Base-by-base conservation (phyloP, 345 rosid genomes). In the Populus tremula region DNA sequence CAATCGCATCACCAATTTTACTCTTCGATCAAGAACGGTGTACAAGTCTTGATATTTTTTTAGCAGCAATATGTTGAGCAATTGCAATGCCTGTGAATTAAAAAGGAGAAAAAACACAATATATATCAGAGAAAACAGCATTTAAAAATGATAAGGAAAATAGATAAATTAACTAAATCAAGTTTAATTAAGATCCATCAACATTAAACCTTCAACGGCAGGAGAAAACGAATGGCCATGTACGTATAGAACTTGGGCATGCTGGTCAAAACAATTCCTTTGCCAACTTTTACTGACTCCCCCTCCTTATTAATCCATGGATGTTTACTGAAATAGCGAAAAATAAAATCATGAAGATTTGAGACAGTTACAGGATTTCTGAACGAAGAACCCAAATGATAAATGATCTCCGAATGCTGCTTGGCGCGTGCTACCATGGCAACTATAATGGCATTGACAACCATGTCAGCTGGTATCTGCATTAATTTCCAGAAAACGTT, bases 401-500 rank as follows among this genome's bases (percentile, higher is more conserved):
- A 75, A n/a, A 75, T 70, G 6, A 8, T 50, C 25, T 69, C 65
- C 18, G 63, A 36, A 29, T 10, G 18, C 35, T 31, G 64, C 8
- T 68, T 69, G 18, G 23, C 49, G 20, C 36, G 82, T 20, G 75
- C 70, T 31, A 29, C 76, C 75, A 80, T 75, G 2, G 78, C 78
- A 31, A 70, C 67, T 9, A 75, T 31, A 2, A 69, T 80, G 2
- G 56, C 74, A 49, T 70, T 80, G 33, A 69, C 82, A 59, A 80
- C 82, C 82, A 80, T 80, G 14, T 80, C 79, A 9, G 75, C 82
- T 21, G 82, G 82, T 33, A 80, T 75, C 82, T 80, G 75, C 41
- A 59, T 3, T 25, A 25, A 25, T 25, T 50, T 29, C 4, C 16
- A 53, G n/a, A 18, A 50, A 6, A 6, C 6, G 59, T 53, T 6